Evolutionary conservation across 345 rosid species (phyloP), one percentile per base, ranked within the genome.

Genomic region (Citrus medica): DNA sequence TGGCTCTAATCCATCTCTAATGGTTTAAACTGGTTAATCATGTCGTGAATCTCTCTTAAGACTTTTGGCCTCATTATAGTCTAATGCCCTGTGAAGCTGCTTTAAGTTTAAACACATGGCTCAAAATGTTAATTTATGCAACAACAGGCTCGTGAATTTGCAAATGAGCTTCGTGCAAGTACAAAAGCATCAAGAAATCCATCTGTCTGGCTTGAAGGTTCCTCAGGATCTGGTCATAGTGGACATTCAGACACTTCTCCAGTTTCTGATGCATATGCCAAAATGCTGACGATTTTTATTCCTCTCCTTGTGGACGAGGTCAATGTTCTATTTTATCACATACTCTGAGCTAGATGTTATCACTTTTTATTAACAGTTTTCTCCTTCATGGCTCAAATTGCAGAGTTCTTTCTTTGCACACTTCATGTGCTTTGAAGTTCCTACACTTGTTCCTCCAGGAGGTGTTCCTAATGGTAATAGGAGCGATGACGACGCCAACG

Each of bases 351-450:
- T 78, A 40, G 28, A 51, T 76, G 60, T 46, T 66, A 48, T 83
- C 78, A 22, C 17, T 35, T 22, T 74, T 79, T 76, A 17, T 71
- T 61, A 16, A 77, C 55, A 77, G 25, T 46, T 77, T 74, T 48
- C 78, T 80, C 33, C 24, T 56, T 28, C 73, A 33, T 84, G 83
- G 71, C 77, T 85, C 82, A 79, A 79, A 67, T 81, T 72, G 90
- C 92, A 97, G 99, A 97, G 99, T 86, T 94, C 98, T 62, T 97
- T 97, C 83, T 97, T 97, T 84, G 99, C 99, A 48, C 99, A 94
- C 85, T 94, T 97, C 85, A 92, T 97, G 99, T 97, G 99, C 92
- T 97, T 94, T 80, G 98, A 97, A 86, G 98, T 97, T 76, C 97
- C 98, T 77, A 91, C 97, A 35, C 98, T 97, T 84, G 94, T 87